A percentile compares a stretch with the other conserved stretches of the same genome.
phyloP scores from a whole-genome alignment of 495 filamentous ascomycete genomes.

The Usnea hakonensis region DNA sequence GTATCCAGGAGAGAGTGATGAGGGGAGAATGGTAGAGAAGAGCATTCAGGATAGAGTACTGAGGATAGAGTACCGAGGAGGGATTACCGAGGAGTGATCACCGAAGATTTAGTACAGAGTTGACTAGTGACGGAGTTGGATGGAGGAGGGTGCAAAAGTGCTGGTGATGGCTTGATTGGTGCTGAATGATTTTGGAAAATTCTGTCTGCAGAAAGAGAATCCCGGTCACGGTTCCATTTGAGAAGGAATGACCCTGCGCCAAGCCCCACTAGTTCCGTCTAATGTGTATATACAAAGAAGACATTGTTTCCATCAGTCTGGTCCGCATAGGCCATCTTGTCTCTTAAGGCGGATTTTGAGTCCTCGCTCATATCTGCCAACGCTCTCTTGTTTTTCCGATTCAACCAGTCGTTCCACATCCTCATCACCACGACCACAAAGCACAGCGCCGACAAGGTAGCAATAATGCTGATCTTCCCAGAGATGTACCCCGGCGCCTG shows the following conservation, averaged over 20 bases:
- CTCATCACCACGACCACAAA: slow-evolving; percentile 28
- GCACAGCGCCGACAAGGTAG: slow-evolving; percentile 25
- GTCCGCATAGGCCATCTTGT: slow-evolving; percentile 33
- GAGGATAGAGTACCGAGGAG: too few species aligned
- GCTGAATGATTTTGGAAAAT: too few species aligned
- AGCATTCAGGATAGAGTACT: too few species aligned
- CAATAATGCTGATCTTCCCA: slow-evolving; percentile 32
- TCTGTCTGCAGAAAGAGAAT: too few species aligned
- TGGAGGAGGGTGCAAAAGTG: too few species aligned
- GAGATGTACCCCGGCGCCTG: slow-evolving; percentile 37
- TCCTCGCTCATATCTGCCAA: slow-evolving; percentile 26
- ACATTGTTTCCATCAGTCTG: slow-evolving; percentile 31
- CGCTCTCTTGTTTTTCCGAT: slow-evolving; percentile 25
- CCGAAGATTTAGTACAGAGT: too few species aligned
- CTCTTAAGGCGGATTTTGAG: slow-evolving; percentile 24
- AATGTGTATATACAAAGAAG: slow-evolving; percentile 33
- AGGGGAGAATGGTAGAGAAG: too few species aligned
- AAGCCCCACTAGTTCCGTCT: neutral
- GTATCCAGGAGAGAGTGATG: too few species aligned
- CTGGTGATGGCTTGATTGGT: too few species aligned
- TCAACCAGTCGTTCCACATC: slow-evolving; percentile 29
- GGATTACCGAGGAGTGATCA: too few species aligned
- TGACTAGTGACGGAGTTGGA: too few species aligned
- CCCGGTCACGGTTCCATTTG: too few species aligned
- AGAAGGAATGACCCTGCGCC: neutral